These are phyloP conservation scores for Leishmania major DNA, from an alignment of 208 protist genomes.

Conservation along the genomic window DNA sequence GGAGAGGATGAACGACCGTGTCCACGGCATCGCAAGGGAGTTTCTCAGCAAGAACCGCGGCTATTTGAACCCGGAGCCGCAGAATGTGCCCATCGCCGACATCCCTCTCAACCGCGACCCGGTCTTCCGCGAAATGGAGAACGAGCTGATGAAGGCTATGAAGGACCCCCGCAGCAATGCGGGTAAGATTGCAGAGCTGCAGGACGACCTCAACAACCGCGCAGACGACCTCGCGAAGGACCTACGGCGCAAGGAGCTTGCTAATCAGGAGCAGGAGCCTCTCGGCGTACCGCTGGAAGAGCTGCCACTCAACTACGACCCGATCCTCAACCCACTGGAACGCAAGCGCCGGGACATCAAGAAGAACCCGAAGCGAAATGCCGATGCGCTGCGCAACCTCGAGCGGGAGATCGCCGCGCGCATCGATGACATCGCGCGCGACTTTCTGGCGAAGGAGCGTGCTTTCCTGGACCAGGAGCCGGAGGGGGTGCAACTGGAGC, in stretches of 20 bases:
- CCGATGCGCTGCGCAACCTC: slow-evolving; percentile 50
- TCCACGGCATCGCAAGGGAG: slow-evolving; percentile 59
- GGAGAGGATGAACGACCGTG: slow-evolving; percentile 80
- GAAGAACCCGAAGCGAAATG: slow-evolving; percentile 63
- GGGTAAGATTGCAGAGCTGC: slow-evolving; percentile 58
- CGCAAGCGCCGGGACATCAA: slow-evolving; percentile 73
- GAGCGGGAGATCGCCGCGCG: slow-evolving; percentile 69
- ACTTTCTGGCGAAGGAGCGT: slow-evolving; percentile 76
- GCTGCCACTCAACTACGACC: slow-evolving; percentile 75
- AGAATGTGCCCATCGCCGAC: slow-evolving; percentile 64
- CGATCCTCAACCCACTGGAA: slow-evolving; percentile 62
- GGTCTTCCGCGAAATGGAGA: slow-evolving; percentile 80
- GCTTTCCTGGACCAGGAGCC: slow-evolving; percentile 70
- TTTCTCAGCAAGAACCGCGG: slow-evolving; percentile 69
- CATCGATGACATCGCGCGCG: slow-evolving; percentile 63
- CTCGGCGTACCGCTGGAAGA: slow-evolving; percentile 66
- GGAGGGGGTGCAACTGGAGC: slow-evolving; percentile 60
- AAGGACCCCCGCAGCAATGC: slow-evolving; percentile 62
- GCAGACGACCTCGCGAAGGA: slow-evolving; percentile 69
- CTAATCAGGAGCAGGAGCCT: slow-evolving; percentile 71
- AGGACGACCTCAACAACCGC: slow-evolving; percentile 73
- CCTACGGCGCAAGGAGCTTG: slow-evolving; percentile 65
- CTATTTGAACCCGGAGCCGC: slow-evolving; percentile 68
- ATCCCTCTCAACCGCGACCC: slow-evolving; percentile 73
- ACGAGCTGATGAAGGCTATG: slow-evolving; percentile 59